Percentiles rank a stretch among this genome's conserved stretches.
Evolutionary conservation across 331 rosid species (phyloP).

Genomic region (Erythrophleum ivorense): DNA sequence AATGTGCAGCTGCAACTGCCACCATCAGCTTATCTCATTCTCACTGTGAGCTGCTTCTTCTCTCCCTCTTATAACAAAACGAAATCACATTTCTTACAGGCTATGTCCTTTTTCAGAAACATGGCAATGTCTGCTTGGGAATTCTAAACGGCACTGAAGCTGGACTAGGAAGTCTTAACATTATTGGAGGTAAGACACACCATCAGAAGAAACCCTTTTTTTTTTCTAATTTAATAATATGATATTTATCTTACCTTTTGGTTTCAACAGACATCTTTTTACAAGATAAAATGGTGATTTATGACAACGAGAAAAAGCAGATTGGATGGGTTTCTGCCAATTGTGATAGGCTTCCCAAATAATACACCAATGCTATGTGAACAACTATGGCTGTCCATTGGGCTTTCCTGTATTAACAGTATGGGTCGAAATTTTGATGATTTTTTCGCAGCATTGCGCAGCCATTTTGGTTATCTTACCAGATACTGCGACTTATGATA

Average conservation of each 20-base stretch:
- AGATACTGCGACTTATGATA: slow-evolving; percentile 32
- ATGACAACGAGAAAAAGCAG: slow-evolving; percentile 67
- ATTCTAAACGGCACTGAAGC: slow-evolving; percentile 55
- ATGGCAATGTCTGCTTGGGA: slow-evolving; percentile 72
- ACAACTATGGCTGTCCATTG: background rate
- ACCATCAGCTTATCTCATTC: slow-evolving; percentile 68
- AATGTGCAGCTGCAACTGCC: slow-evolving; percentile 59
- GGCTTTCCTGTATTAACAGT: background rate
- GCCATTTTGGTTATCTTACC: slow-evolving; percentile 29
- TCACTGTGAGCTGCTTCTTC: slow-evolving; percentile 47
- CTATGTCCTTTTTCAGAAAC: slow-evolving; percentile 42
- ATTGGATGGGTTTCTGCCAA: slow-evolving; percentile 67
- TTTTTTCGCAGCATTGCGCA: background rate
- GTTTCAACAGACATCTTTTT: slow-evolving; percentile 56
- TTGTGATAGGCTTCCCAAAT: slow-evolving; percentile 52
- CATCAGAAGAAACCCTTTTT: background rate
- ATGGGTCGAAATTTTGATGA: background rate
- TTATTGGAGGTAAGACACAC: slow-evolving; percentile 63
- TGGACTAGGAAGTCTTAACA: slow-evolving; percentile 50
- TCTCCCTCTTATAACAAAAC: background rate
- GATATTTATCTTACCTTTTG: slow-evolving; percentile 5
- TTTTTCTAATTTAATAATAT: background rate
- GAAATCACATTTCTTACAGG: slow-evolving; percentile 23
- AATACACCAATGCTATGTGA: slow-evolving; percentile 23
- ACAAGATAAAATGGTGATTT: slow-evolving; percentile 64